Evolutionary conservation across 2,329 filamentous ascomycete species (phyloP).

Genomic region (Aspergillus novoparasiticus): DNA sequence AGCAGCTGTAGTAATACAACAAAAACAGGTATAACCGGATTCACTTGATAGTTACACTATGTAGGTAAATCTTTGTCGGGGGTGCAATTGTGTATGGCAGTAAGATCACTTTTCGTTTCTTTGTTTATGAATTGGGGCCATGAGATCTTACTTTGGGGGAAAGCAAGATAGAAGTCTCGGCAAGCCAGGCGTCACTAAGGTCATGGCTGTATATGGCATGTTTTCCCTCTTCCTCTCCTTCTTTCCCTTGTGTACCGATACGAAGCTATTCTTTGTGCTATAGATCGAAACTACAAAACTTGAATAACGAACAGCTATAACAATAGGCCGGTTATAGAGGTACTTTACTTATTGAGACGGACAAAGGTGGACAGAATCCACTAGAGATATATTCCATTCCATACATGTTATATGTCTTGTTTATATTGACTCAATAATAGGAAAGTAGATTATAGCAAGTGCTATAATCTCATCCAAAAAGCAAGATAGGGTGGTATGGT

Average conservation of each 20-base stretch:
- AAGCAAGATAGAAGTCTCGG: neutral
- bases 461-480: neutral
- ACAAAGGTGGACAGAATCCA: too few relatives aligned
- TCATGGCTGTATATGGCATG: neutral
- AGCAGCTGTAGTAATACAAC: neutral
- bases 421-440: too few relatives aligned
- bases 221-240: neutral
- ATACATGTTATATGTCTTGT: too few relatives aligned
- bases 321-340: too few relatives aligned
- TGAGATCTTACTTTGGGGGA: neutral
- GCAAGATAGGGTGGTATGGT: neutral
- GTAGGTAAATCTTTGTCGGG: neutral
- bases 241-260: neutral
- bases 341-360: too few relatives aligned
- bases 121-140: neutral
- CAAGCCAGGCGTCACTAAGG: neutral
- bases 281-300: too few relatives aligned
- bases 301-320: too few relatives aligned
- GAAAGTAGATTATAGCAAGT: too few relatives aligned
- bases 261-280: too few relatives aligned
- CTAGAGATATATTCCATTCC: too few relatives aligned
- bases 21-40: neutral
- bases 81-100: neutral
- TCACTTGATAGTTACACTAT: neutral
- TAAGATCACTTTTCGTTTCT: neutral